Evolutionary conservation across 345 rosid species (phyloP).

Genomic region (Barbarea vulgaris): DNA sequence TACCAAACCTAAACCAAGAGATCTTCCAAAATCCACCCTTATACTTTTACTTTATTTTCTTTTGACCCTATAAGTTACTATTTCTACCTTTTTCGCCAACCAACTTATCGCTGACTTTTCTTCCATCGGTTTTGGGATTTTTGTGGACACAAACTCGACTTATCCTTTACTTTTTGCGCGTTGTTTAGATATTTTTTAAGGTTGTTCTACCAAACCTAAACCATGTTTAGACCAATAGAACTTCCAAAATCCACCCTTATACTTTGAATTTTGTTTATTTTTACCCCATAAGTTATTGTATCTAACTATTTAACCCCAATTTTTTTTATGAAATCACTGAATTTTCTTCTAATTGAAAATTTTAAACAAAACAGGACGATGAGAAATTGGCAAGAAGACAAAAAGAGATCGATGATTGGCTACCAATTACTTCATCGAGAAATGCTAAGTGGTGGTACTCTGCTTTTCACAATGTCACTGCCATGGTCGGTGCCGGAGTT

Average conservation of each 20-base stretch:
- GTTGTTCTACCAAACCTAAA: conserved; percentile 24
- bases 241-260: not conserved
- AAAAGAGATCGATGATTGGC: conserved; percentile 66
- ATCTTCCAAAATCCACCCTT: not conserved
- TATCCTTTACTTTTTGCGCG: not conserved
- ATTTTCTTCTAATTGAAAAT: not conserved
- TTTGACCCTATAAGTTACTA: not conserved
- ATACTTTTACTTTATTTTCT: not conserved
- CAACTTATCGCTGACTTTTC: not conserved
- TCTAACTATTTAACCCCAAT: not conserved
- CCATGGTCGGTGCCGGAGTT: conserved; percentile 88
- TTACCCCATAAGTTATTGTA: not conserved
- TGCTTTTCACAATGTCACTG: conserved; percentile 87
- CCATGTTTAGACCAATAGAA: not conserved
- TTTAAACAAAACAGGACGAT: conserved; percentile 32
- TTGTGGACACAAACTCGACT: conserved; percentile 9
- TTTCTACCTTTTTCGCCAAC: not conserved
- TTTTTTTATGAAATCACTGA: not conserved
- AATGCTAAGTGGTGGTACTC: conserved; percentile 86
- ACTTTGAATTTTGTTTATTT: not conserved
- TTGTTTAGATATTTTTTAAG: not conserved
- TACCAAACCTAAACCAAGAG: conserved; percentile 6
- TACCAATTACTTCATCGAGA: conserved; percentile 72
- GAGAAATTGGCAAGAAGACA: conserved; percentile 44
- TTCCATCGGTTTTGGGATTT: conserved; percentile 5